Base-by-base conservation (phyloP, 2,329 filamentous ascomycete genomes). In the Rhynchosporium secalis region DNA sequence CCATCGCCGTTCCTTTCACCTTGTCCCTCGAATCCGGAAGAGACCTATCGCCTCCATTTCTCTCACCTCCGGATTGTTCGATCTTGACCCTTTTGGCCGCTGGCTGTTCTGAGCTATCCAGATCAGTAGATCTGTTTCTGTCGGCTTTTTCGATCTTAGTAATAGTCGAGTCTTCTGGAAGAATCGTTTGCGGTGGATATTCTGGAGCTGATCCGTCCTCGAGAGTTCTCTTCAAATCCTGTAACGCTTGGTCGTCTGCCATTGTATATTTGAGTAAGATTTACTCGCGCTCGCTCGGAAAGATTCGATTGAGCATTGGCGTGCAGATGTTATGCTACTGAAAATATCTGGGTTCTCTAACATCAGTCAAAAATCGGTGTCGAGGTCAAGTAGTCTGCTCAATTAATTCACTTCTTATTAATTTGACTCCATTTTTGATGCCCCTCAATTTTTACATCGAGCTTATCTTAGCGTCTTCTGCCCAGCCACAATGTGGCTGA, bases 21-120 rank as follows among this genome's bases (percentile, higher is more conserved):
- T 69, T 72, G 20, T 71, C 72, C 60, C 68, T 64, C 10, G 61
- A 40, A 63, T 71, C 66, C 15, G 38, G 29, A 43, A 31, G 31
- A 62, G 60, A 29, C 13, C 48, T 41, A 51, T 10, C 9, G 6
- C 29, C 36, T 36, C 54, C 55, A 31, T 58, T 58, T 31, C 28
- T 36, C 9, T 36, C 28, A 46, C 38, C 31, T 48, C 62, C 58
- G 31, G 60, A 47, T 88, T 68, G 82, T 77, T 70, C 84, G 20
- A 84, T 73, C 75, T 83, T 89, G 68, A 82, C 77, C 70, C 84
- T 82, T 77, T 90, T 90, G 57, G 81, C 75, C 45, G 83, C 79
- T 62, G 81, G 80, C 47, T 77, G 75, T 58, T 76, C 74, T 12
- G 72, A 64, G 49, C 58, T 40, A 31, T 63, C 57, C 13, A 51